A percentile compares a stretch with the other conserved stretches of the same genome.
phyloP scores from a whole-genome alignment of 2,329 filamentous ascomycete species.

The Ceratocystis diversiconidia region DNA sequence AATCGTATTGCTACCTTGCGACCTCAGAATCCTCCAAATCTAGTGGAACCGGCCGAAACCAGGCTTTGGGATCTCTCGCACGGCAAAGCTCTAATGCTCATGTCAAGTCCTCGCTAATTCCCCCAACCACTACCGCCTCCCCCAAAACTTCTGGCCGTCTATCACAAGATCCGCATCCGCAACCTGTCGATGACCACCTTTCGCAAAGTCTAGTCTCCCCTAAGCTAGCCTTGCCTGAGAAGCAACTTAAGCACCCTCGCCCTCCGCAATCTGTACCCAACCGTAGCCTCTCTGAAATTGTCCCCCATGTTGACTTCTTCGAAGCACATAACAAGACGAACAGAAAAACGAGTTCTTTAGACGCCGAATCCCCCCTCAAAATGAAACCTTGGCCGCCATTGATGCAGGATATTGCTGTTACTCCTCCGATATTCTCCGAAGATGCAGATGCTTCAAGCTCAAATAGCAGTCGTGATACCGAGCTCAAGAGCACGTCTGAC shows the following conservation, averaged over 20 bases:
- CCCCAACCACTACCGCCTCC: background rate
- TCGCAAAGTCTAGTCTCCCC: constrained; percentile 24
- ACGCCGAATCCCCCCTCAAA: background rate
- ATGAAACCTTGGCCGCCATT: background rate
- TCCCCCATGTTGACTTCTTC: constrained; percentile 10
- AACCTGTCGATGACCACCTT: constrained; percentile 22
- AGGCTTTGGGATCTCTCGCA: constrained; percentile 8
- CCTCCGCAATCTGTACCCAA: constrained; percentile 1
- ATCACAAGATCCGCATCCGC: constrained; percentile 24
- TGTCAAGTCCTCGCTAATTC: constrained; percentile 19
- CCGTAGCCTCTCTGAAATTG: constrained; percentile 9
- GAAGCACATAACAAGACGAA: constrained; percentile 8
- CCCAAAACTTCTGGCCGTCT: constrained; percentile 15
- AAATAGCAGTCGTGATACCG: constrained; percentile 10
- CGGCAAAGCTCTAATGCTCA: constrained; percentile 21
- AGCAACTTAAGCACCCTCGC: constrained; percentile 7
- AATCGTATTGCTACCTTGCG: background rate
- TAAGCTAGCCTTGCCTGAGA: constrained; percentile 19
- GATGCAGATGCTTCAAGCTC: constrained; percentile 13
- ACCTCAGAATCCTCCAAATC: constrained; percentile 3
- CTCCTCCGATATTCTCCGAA: constrained; percentile 14
- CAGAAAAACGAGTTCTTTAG: constrained; percentile 1
- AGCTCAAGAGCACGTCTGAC: constrained; percentile 8
- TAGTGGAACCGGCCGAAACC: constrained; percentile 1
- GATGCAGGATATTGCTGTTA: constrained; percentile 5